A percentile compares a stretch with the other conserved stretches of the same genome.
Conservation (phyloP, 176 grass and related monocot genomes). For the Aechmea fasciata region DNA sequence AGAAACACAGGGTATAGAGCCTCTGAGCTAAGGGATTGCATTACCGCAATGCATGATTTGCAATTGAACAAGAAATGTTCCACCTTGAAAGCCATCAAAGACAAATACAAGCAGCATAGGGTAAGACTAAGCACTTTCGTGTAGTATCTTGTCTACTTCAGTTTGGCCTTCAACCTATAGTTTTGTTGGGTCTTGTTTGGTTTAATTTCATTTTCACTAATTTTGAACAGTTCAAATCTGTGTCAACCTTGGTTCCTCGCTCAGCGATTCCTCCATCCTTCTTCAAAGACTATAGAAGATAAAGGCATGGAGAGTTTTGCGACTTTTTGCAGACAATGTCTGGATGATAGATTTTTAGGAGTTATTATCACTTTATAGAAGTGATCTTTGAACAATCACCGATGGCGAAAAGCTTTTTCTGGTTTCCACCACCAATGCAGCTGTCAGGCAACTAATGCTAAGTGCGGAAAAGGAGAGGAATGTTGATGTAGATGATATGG, state of each 20-base stretch:
- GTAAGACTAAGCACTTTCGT: not conserved
- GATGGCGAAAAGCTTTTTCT: too few species aligned
- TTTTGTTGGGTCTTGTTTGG: not conserved
- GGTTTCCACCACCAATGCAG: too few species aligned
- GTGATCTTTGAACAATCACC: not conserved
- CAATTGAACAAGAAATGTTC: constrained; percentile 21
- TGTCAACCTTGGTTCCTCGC: not conserved
- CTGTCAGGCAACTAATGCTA: too few species aligned
- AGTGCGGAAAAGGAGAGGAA: too few species aligned
- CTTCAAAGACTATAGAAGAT: not conserved
- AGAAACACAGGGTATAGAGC: constrained; percentile 33
- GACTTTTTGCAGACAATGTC: not conserved
- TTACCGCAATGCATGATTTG: constrained; percentile 28
- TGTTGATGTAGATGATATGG: too few species aligned
- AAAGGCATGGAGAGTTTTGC: not conserved
- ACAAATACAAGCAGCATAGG: constrained; percentile 10
- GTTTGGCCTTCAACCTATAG: not conserved
- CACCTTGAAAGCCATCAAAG: constrained; percentile 5
- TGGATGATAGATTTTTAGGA: not conserved
- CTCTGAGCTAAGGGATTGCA: constrained; percentile 24
- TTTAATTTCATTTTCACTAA: not conserved
- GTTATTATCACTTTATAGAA: not conserved
- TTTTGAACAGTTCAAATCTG: constrained; percentile 8
- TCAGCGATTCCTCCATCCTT: constrained; percentile 1
- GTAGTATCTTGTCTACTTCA: not conserved